Conservation (phyloP, 2,329 filamentous ascomycete species). For the Polytolypa hystricis region DNA sequence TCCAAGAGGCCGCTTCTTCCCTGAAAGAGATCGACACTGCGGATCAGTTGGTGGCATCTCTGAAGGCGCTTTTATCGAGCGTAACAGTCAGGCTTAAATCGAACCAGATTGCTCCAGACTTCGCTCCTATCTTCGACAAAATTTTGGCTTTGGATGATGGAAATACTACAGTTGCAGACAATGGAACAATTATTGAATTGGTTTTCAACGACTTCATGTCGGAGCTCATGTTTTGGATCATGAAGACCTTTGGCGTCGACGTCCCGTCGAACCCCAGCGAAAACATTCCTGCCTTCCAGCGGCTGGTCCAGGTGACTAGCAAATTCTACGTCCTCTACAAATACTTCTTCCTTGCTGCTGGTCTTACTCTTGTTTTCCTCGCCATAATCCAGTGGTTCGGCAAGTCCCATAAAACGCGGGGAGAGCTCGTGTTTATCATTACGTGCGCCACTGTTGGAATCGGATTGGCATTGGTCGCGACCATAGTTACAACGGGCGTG, state of each 20-base stretch:
- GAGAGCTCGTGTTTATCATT: constrained; percentile 12
- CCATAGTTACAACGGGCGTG: constrained; percentile 3
- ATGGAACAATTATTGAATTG: too few relatives aligned
- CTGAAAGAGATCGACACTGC: not conserved
- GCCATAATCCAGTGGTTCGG: constrained; percentile 18
- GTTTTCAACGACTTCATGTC: constrained; percentile 4
- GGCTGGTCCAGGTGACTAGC: constrained; percentile 21
- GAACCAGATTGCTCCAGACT: constrained; percentile 6
- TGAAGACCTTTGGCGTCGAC: constrained; percentile 9
- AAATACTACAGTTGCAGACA: not conserved
- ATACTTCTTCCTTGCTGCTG: constrained; percentile 29
- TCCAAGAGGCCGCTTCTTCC: not conserved
- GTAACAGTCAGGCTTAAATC: constrained; percentile 2
- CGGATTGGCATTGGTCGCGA: constrained; percentile 6
- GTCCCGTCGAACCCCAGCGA: not conserved
- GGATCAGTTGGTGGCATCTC: constrained; percentile 1
- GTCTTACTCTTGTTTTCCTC: constrained; percentile 26
- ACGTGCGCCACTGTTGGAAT: constrained; percentile 6
- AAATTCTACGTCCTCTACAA: constrained; percentile 17
- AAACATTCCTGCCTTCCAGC: not conserved
- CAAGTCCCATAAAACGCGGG: constrained; percentile 13
- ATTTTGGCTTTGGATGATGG: not conserved
- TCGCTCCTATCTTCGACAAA: constrained; percentile 7
- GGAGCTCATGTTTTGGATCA: constrained; percentile 7
- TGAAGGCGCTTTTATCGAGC: constrained; percentile 4